phyloP scores from a whole-genome alignment of 2,329 filamentous ascomycete species.

The Penicillium paneum region DNA sequence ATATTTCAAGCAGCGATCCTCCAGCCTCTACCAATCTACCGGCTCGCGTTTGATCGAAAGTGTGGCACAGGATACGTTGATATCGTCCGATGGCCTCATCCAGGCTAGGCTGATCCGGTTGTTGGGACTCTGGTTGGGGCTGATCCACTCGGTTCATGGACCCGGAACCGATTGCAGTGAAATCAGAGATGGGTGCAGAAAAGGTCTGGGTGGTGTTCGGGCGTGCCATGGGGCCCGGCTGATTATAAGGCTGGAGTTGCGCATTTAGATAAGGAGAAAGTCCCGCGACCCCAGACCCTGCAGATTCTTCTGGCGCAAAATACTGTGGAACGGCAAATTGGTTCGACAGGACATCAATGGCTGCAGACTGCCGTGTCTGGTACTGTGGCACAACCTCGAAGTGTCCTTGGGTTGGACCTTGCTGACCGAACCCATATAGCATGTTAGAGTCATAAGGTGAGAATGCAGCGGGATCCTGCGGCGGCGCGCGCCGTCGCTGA shows the following conservation, averaged over 20 bases:
- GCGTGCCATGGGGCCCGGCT: constrained; percentile 57
- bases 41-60: constrained; percentile 68
- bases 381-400: constrained; percentile 78
- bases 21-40: constrained; percentile 60
- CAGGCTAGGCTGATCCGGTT: constrained; percentile 40
- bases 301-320: constrained; percentile 64
- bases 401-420: constrained; percentile 56
- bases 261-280: constrained; percentile 64
- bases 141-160: constrained; percentile 36
- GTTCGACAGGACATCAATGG: constrained; percentile 70
- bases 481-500: constrained; percentile 51
- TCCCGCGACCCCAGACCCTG: constrained; percentile 57
- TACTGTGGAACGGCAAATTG: constrained; percentile 71
- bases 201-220: constrained; percentile 52
- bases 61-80: constrained; percentile 55
- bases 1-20: constrained; percentile 58
- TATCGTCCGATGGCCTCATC: constrained; percentile 68
- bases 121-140: constrained; percentile 15
- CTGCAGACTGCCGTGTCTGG: constrained; percentile 70
- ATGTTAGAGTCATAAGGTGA: constrained; percentile 58
- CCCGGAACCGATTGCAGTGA: constrained; percentile 33
- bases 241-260: constrained; percentile 58
- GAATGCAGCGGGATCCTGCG: background rate
- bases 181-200: constrained; percentile 53
- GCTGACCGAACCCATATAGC: constrained; percentile 74